Conservation (phyloP, 2,329 filamentous ascomycete species). For the Xylariaceae sp. region DNA sequence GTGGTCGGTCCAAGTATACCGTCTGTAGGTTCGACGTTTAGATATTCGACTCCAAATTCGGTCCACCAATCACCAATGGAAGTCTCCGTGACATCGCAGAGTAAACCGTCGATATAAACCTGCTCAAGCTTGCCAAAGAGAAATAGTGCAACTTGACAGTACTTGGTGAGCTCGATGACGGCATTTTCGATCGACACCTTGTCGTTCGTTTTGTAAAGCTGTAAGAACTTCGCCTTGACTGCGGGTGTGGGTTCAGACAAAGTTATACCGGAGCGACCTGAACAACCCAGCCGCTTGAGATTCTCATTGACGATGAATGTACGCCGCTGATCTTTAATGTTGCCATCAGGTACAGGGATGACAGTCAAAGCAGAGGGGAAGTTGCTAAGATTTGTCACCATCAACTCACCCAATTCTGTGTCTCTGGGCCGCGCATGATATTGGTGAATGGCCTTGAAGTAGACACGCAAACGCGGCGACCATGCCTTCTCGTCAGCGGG, state of each 20-base stretch:
- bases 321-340: slow-evolving; percentile 71
- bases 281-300: slow-evolving; percentile 85
- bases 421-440: slow-evolving; percentile 80
- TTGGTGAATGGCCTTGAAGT: slow-evolving; percentile 80
- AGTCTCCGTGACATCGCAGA: slow-evolving; percentile 89
- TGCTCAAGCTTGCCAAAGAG: slow-evolving; percentile 83
- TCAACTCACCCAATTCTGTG: slow-evolving; percentile 74
- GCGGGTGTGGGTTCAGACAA: slow-evolving; percentile 72
- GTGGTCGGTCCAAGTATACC: slow-evolving; percentile 89
- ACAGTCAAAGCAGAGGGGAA: slow-evolving; percentile 90
- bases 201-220: slow-evolving; percentile 83
- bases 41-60: slow-evolving; percentile 85
- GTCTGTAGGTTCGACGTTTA: slow-evolving; percentile 87
- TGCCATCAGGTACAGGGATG: slow-evolving; percentile 83
- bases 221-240: slow-evolving; percentile 84
- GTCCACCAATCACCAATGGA: slow-evolving; percentile 95
- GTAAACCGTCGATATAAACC: slow-evolving; percentile 83
- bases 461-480: slow-evolving; percentile 73
- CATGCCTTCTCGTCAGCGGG: slow-evolving; percentile 74
- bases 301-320: slow-evolving; percentile 93
- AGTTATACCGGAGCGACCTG: slow-evolving; percentile 80
- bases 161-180: slow-evolving; percentile 81
- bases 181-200: slow-evolving; percentile 71
- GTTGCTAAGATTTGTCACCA: slow-evolving; percentile 89
- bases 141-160: slow-evolving; percentile 84